Evolutionary conservation across 78 protist genomes (phyloP), one percentile per base, ranked within the genome.

Genomic region (Dictyostelium intermedium): DNA sequence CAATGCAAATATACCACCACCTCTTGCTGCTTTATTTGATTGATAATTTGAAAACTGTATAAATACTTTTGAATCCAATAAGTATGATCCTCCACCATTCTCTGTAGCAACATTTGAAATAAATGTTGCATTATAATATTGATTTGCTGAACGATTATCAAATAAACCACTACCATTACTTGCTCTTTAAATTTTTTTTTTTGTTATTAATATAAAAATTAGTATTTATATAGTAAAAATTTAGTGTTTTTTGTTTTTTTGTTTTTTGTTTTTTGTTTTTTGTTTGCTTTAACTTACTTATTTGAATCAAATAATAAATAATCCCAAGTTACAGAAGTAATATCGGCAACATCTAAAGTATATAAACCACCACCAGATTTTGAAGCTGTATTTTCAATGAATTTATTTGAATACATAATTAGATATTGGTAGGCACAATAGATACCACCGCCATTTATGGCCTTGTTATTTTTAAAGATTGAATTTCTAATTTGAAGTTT

Each of bases 311-410:
- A 72, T 72, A 35, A 34, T 72, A 72, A 72, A 32, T 72, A 13
- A 16, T 72, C 30, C 37, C 43, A 45, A 27, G 25, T 2, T 7
- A 79, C 30, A 3, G 53, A 32, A 45, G 30, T 20, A 3, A 23
- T 76, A 37, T 39, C 30, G 20, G 47, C 53, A n/a, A 34, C 82
- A 0, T 2, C 25, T n/a, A 39, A 37, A 27, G 50, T 53, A 79
- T 87, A 87, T 45, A 87, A 74, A 30, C 77, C 93, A 79, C 93
- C 93, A 61, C 85, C 93, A 35, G 30, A 9, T 18, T 30, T 11
- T 30, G 25, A 18, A 7, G 85, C 93, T 37, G 61, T 39, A 25
- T 86, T 86, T 35, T 7, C 9, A 18, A 80, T 76, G 79, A 72
- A 72, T 18, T 30, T 14, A 84, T 43, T 72, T 11, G 61, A 32